A percentile compares a stretch with the other conserved stretches of the same genome.
Conservation (phyloP, 2,329 filamentous ascomycete genomes). For the Trichophyton mentagrophytes region DNA sequence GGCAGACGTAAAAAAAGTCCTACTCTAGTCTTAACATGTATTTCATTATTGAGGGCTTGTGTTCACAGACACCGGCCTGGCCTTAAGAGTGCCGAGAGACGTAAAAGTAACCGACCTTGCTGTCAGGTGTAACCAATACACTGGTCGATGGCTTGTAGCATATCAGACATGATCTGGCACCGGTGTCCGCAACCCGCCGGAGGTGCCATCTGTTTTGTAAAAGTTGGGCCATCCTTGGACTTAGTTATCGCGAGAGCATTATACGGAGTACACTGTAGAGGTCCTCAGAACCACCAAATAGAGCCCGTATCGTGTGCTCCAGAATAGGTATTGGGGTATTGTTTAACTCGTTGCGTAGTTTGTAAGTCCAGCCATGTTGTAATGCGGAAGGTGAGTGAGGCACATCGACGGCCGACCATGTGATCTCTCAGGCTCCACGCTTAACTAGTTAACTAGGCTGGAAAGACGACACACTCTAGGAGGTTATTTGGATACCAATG, state of each 20-base stretch:
- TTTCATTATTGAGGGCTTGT: not conserved
- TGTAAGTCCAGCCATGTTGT: no score
- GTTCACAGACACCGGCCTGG: not conserved
- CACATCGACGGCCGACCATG: no score
- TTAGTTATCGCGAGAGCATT: not conserved
- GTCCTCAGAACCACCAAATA: no score
- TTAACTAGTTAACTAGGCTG: no score
- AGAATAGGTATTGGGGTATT: not conserved
- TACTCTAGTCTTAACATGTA: conserved; percentile 18
- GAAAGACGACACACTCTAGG: no score
- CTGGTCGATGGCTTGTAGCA: conserved; percentile 82
- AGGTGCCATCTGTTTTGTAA: conserved; percentile 71
- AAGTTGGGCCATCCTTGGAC: conserved; percentile 12
- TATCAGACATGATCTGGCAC: conserved; percentile 73
- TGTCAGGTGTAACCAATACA: conserved; percentile 78
- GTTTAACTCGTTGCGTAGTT: not conserved
- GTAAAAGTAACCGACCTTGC: conserved; percentile 50
- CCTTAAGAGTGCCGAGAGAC: not conserved
- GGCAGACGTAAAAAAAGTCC: conserved; percentile 90
- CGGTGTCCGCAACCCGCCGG: conserved; percentile 73
- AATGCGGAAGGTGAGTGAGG: no score
- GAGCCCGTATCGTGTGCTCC: not conserved
- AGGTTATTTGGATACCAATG: no score
- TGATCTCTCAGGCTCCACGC: no score
- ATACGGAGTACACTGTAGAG: not conserved